These are phyloP conservation scores for Eremomyces bilateralis DNA, from an alignment of 495 filamentous ascomycete genomes.

Conservation along the genomic window DNA sequence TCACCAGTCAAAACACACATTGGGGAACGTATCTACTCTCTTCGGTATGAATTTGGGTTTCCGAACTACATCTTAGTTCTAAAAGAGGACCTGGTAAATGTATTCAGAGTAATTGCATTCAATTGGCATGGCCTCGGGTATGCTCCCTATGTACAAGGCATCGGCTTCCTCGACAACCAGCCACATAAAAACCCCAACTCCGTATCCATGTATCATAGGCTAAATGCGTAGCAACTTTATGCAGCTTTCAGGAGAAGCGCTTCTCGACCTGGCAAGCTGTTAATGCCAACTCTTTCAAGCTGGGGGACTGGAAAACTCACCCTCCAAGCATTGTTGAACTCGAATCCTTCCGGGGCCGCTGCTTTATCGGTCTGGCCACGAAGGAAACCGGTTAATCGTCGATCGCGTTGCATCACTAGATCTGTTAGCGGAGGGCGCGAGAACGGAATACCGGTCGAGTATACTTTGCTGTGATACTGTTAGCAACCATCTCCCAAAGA, in stretches of 20 bases:
- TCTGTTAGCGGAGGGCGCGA: constrained; percentile 10
- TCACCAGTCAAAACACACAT: too few species aligned
- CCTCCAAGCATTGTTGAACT: constrained; percentile 90
- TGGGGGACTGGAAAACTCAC: too few species aligned
- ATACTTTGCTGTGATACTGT: constrained; percentile 50
- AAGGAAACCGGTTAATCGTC: constrained; percentile 62
- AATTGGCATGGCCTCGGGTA: too few species aligned
- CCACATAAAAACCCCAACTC: too few species aligned
- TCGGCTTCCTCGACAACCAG: too few species aligned
- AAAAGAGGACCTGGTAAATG: too few species aligned
- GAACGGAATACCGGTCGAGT: constrained; percentile 12
- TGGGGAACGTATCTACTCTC: too few species aligned
- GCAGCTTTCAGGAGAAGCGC: constrained; percentile 6
- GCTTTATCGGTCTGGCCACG: constrained; percentile 72
- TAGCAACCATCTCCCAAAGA: constrained; percentile 23
- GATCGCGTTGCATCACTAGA: constrained; percentile 91
- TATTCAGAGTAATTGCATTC: too few species aligned
- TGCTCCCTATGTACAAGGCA: too few species aligned
- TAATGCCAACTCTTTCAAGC: neutral
- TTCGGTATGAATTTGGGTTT: too few species aligned
- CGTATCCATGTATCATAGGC: too few species aligned
- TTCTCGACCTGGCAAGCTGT: constrained; percentile 5
- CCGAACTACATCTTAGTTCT: too few species aligned
- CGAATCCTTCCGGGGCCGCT: constrained; percentile 67
- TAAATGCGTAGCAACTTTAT: neutral